Percentiles rank a stretch among this genome's conserved stretches.
phyloP scores from a whole-genome alignment of 768 basidiomycete species.

The Leccinum barrowsii region DNA sequence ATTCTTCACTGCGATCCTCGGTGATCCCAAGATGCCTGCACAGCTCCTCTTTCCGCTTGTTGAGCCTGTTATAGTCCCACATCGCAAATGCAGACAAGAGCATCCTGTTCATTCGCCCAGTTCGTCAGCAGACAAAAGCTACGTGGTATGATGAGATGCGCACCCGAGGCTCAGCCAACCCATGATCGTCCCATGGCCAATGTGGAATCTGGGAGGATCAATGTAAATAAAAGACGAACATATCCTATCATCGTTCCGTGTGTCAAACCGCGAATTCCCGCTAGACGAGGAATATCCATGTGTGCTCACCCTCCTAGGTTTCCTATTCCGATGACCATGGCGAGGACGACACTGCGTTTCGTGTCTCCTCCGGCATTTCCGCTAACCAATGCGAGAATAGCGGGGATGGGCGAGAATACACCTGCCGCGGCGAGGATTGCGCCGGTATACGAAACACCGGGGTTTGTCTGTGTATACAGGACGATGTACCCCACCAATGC shows the following conservation, averaged over 20 bases:
- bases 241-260: constrained; percentile 23
- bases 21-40: constrained; percentile 45
- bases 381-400: constrained; percentile 51
- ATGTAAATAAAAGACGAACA: constrained; percentile 42
- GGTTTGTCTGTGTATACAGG: constrained; percentile 33
- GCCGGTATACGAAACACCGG: constrained; percentile 39
- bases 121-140: constrained; percentile 27
- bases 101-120: constrained; percentile 33
- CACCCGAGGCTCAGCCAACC: constrained; percentile 33
- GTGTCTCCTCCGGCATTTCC: constrained; percentile 55
- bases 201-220: constrained; percentile 35
- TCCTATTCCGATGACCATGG: constrained; percentile 50
- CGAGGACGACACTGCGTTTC: constrained; percentile 48
- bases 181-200: constrained; percentile 37
- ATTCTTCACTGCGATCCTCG: constrained; percentile 37
- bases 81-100: constrained; percentile 40
- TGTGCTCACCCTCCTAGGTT: constrained; percentile 48
- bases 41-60: constrained; percentile 43
- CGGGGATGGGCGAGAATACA: constrained; percentile 46
- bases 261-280: constrained; percentile 2
- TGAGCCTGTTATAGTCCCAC: constrained; percentile 47
- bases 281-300: constrained; percentile 13
- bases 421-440: constrained; percentile 49
- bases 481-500: constrained; percentile 51
- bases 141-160: constrained; percentile 4